Base-by-base conservation (phyloP, 2,329 filamentous ascomycete species). In the Chaetomiaceae sp. region DNA sequence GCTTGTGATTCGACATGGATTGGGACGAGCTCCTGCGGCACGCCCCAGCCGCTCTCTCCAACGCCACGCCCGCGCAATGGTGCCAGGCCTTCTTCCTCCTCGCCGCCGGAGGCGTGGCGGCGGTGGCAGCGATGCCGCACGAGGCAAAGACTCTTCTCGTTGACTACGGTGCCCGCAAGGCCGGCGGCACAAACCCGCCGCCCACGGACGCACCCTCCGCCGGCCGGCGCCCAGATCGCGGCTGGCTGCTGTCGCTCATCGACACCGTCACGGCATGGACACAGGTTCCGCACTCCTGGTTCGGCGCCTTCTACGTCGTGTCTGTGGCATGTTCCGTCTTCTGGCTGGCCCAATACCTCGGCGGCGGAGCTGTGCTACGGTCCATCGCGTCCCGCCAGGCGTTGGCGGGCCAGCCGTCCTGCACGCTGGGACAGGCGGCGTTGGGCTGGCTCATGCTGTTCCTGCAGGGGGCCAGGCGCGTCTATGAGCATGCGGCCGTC, bases 241-340 rank as follows among this genome's bases (percentile, higher is more conserved):
- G 42, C 37, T 26, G 44, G 19, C 41, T 68, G 17, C 46, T 61
- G 40, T 54, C 47, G 5, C 33, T 66, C 24, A 44, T 72, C 33
- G 56, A 58, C 42, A 56, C 56, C 42, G 34, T 69, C 48, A 67
- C 69, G 4, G 65, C 68, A 2, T 52, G 66, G 36, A 67, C 68
- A 55, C 78, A 79, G 61, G 84, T 96, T 29, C 89, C 91, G 18
- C 93, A 97, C 67, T 77, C 77, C 51, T 97, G 87, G 82, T 97
- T 97, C 65, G 76, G 75, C 35, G 86, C 93, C 57, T 97, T 95
- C 68, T 97, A 98, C 64, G 61, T 86, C 43, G 63, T 81, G 29
- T 91, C 87, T 3, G 68, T 89, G 4, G 61, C 70, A 2, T 81
- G 79, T 49, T 90, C 87, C 0, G 58, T 79, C 4, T 85, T 90